A percentile compares a stretch with the other conserved stretches of the same genome.
Conservation (phyloP, 306 rosid species). For the Casuarina glauca region DNA sequence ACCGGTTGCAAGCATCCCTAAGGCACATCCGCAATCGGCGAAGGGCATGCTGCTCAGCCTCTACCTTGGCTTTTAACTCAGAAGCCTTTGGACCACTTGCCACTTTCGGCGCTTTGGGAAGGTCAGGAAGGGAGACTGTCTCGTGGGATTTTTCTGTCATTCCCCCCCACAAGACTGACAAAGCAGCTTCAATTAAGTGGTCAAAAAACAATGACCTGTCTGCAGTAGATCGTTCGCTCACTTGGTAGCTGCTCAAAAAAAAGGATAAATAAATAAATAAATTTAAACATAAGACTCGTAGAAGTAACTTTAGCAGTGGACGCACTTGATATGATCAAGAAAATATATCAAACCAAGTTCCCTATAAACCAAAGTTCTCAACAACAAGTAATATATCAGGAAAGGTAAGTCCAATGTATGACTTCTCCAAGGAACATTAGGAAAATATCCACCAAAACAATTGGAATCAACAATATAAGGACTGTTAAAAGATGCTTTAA, state of each 20-base stretch:
- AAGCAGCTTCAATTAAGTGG: slow-evolving; percentile 67
- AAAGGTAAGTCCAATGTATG: background rate
- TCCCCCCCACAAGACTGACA: slow-evolving; percentile 68
- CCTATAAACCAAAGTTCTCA: background rate
- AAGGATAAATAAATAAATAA: slow-evolving; percentile 1
- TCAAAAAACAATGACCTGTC: slow-evolving; percentile 73
- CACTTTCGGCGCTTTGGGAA: slow-evolving; percentile 91
- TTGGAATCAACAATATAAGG: background rate
- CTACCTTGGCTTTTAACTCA: slow-evolving; percentile 87
- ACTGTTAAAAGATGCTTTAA: slow-evolving; percentile 4
- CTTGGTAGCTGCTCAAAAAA: slow-evolving; percentile 57
- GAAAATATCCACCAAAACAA: background rate
- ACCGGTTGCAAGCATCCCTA: slow-evolving; percentile 98
- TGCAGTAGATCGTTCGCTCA: slow-evolving; percentile 59
- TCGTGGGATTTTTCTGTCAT: slow-evolving; percentile 53
- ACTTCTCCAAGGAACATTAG: background rate
- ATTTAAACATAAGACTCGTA: slow-evolving; percentile 20
- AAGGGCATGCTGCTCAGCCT: slow-evolving; percentile 97
- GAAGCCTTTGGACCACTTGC: slow-evolving; percentile 86
- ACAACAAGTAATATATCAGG: background rate
- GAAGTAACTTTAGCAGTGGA: slow-evolving; percentile 14
- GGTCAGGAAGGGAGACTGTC: slow-evolving; percentile 57
- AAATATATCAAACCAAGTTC: slow-evolving; percentile 11
- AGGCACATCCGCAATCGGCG: slow-evolving; percentile 98
- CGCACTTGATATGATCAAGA: background rate